phyloP scores from a whole-genome alignment of 2,329 filamentous ascomycete genomes.

The Phialophora expanda region DNA sequence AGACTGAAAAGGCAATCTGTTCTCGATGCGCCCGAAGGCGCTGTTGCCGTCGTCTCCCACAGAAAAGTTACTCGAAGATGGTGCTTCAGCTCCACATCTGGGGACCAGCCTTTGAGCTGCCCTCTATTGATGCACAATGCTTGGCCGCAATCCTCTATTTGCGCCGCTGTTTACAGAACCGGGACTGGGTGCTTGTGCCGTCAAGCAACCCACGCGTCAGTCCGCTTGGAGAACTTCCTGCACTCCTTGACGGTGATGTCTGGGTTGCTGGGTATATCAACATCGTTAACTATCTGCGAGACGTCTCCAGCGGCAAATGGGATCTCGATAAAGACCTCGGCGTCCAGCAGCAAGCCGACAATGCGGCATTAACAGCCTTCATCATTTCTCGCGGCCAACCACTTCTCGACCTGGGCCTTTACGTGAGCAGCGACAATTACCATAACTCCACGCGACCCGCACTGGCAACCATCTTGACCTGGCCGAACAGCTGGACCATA shows the following conservation, averaged over 20 bases:
- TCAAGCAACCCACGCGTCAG: constrained; percentile 74
- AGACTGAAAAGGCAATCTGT: neutral
- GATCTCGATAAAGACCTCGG: constrained; percentile 53
- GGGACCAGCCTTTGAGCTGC: constrained; percentile 84
- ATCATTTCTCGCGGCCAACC: constrained; percentile 75
- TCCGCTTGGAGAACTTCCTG: constrained; percentile 65
- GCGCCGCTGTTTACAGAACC: constrained; percentile 62
- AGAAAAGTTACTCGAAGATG: constrained; percentile 60
- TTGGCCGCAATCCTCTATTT: constrained; percentile 82
- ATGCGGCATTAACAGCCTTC: constrained; percentile 64
- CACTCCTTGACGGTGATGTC: constrained; percentile 59
- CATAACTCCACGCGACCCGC: constrained; percentile 74
- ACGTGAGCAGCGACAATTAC: constrained; percentile 90
- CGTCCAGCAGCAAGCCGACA: constrained; percentile 53
- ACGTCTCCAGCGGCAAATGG: constrained; percentile 56
- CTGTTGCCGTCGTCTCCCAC: neutral
- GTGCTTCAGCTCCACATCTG: constrained; percentile 82
- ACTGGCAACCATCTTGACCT: constrained; percentile 78
- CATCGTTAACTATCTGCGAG: constrained; percentile 58
- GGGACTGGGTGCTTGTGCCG: constrained; percentile 72
- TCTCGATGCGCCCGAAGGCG: neutral
- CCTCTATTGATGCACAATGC: constrained; percentile 91
- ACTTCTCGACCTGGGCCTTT: constrained; percentile 84
- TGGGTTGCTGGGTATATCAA: constrained; percentile 61
- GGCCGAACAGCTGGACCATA: constrained; percentile 86